Evolutionary conservation across 2,329 filamentous ascomycete species (phyloP).

Genomic region (Blastomyces silverae): DNA sequence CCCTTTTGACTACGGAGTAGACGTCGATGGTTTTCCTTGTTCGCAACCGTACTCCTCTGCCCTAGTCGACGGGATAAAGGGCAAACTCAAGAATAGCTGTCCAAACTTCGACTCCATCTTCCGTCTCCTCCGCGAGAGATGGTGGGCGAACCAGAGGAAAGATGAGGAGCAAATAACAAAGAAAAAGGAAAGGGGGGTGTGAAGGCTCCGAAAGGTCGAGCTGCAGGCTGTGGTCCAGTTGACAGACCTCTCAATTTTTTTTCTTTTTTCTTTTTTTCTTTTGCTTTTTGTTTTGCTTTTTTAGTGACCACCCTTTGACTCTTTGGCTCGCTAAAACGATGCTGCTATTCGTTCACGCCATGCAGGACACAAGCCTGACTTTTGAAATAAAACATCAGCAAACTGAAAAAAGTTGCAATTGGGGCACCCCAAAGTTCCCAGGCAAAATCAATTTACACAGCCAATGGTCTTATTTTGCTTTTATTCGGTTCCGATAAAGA

Average conservation of each 20-base stretch:
- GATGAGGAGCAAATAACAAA: background rate
- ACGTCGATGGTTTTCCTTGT: background rate
- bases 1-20: no score
- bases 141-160: background rate
- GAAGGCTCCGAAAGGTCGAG: background rate
- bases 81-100: background rate
- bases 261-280: background rate
- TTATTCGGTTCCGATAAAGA: background rate
- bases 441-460: background rate
- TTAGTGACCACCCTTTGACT: background rate
- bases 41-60: background rate
- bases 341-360: slow-evolving; percentile 6
- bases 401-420: background rate
- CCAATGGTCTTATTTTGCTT: background rate
- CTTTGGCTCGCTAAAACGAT: slow-evolving; percentile 6
- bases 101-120: background rate
- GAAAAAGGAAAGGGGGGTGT: background rate
- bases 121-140: background rate
- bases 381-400: background rate
- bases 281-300: background rate
- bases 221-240: background rate
- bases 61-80: background rate
- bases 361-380: background rate
- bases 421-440: background rate
- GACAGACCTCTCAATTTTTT: background rate